phyloP scores from a whole-genome alignment of 1,139 yeast genomes.

The Protomyces inouyei region DNA sequence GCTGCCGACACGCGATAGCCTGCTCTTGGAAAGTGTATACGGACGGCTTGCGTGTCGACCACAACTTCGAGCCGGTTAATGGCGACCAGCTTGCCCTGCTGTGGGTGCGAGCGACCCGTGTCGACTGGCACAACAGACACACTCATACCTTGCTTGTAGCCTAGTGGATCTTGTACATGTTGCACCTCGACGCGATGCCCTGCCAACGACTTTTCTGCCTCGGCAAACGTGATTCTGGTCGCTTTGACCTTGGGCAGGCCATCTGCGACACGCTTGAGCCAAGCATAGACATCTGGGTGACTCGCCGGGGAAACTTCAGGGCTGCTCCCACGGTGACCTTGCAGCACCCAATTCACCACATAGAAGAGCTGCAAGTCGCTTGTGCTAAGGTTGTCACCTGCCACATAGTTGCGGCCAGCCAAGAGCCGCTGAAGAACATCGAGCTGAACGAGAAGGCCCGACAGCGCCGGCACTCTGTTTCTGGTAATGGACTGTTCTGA shows the following conservation, averaged over 20 bases:
- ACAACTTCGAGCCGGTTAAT: slow-evolving; percentile 6
- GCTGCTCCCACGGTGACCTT: slow-evolving; percentile 8
- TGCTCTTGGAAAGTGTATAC: slow-evolving; percentile 8
- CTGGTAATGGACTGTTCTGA: background rate
- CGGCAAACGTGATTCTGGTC: slow-evolving; percentile 1
- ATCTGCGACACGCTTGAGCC: slow-evolving; percentile 4
- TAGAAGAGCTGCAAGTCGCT: slow-evolving; percentile 16
- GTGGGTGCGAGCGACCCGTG: slow-evolving; percentile 22
- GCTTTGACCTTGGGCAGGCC: background rate
- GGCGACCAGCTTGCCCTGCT: slow-evolving; percentile 5
- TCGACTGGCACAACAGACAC: slow-evolving; percentile 21
- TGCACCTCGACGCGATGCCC: background rate
- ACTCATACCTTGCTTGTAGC: background rate
- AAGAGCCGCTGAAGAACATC: slow-evolving; percentile 3
- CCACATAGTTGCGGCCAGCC: slow-evolving; percentile 2
- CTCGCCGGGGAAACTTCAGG: slow-evolving; percentile 1
- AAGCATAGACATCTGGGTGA: slow-evolving; percentile 7
- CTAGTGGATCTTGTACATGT: slow-evolving; percentile 4
- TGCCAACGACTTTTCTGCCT: background rate
- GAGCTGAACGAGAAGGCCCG: slow-evolving; percentile 9
- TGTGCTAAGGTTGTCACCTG: background rate
- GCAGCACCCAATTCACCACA: slow-evolving; percentile 21
- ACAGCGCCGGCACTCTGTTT: background rate
- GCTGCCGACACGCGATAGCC: slow-evolving; percentile 3
- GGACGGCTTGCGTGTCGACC: slow-evolving; percentile 1